Conservation (phyloP, 148 eudicot species). For the Silene latifolia region DNA sequence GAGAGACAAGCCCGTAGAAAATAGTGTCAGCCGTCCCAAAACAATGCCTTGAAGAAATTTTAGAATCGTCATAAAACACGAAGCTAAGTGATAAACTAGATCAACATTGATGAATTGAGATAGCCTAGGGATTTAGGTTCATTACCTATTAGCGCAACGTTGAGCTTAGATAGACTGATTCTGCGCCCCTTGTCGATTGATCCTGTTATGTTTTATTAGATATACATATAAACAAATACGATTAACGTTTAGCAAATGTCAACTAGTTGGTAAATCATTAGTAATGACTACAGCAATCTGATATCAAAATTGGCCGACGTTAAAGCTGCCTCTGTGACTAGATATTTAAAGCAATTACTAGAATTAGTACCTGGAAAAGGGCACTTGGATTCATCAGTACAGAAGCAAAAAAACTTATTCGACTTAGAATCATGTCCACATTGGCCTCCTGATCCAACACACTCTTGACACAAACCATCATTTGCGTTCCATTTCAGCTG, state of each 20-base stretch:
- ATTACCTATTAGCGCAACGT: slow-evolving; percentile 22
- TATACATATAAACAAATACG: too few relatives aligned
- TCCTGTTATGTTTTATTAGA: slow-evolving; percentile 16
- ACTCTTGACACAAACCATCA: slow-evolving; percentile 28
- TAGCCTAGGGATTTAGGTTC: not conserved
- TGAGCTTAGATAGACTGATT: slow-evolving; percentile 8
- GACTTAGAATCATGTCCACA: slow-evolving; percentile 45
- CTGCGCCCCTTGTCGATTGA: slow-evolving; percentile 4
- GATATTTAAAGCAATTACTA: too few relatives aligned
- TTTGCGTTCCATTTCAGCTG: slow-evolving; percentile 41
- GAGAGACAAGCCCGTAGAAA: too few relatives aligned
- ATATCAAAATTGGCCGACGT: too few relatives aligned
- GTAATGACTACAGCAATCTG: too few relatives aligned
- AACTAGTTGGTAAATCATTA: too few relatives aligned
- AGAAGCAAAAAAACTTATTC: slow-evolving; percentile 42
- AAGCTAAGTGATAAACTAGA: not conserved
- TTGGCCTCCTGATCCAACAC: slow-evolving; percentile 40
- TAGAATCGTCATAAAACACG: too few relatives aligned
- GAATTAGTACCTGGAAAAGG: slow-evolving; percentile 31
- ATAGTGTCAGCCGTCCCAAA: too few relatives aligned
- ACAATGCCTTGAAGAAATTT: too few relatives aligned
- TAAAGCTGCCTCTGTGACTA: too few relatives aligned
- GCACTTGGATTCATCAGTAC: slow-evolving; percentile 32
- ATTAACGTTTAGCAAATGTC: too few relatives aligned
- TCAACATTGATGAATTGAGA: too few relatives aligned